phyloP scores from a whole-genome alignment of 225 moss, liverwort and hornwort genomes.

The Pseudoscleropodium purum region DNA sequence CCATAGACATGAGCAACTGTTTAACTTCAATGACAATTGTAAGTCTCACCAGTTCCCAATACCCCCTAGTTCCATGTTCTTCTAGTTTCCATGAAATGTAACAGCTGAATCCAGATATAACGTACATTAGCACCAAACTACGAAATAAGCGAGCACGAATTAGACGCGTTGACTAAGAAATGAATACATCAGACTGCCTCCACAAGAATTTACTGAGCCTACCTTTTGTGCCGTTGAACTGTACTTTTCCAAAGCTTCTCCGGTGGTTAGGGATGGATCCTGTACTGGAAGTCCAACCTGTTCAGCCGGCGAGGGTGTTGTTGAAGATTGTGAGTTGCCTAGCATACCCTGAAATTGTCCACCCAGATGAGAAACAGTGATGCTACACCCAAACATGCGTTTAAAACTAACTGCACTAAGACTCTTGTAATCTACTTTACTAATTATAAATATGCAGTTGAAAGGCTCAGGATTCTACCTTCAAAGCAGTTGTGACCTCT shows the following conservation, averaged over 20 bases:
- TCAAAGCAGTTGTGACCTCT: slow-evolving; percentile 40
- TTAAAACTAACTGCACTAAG: not conserved
- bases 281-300: slow-evolving; percentile 32
- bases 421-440: not conserved
- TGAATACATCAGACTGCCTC: not conserved
- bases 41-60: not conserved
- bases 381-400: not conserved
- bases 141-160: not conserved
- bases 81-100: not conserved
- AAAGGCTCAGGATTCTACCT: slow-evolving; percentile 27
- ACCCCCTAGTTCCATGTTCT: not conserved
- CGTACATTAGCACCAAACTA: not conserved
- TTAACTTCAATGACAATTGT: not conserved
- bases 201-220: not conserved
- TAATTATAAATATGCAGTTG: not conserved
- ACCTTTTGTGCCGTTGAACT: slow-evolving; percentile 71
- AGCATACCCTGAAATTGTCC: slow-evolving; percentile 30
- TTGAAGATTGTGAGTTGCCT: slow-evolving; percentile 25
- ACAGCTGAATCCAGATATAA: not conserved
- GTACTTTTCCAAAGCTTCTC: slow-evolving; percentile 84
- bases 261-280: slow-evolving; percentile 64
- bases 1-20: not conserved
- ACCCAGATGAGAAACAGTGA: not conserved
- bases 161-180: not conserved
- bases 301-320: slow-evolving; percentile 44